Percentiles rank a stretch among this genome's conserved stretches.
phyloP scores from a whole-genome alignment of 192 early-diverging fungal genomes.

The Coemansia sp. region DNA sequence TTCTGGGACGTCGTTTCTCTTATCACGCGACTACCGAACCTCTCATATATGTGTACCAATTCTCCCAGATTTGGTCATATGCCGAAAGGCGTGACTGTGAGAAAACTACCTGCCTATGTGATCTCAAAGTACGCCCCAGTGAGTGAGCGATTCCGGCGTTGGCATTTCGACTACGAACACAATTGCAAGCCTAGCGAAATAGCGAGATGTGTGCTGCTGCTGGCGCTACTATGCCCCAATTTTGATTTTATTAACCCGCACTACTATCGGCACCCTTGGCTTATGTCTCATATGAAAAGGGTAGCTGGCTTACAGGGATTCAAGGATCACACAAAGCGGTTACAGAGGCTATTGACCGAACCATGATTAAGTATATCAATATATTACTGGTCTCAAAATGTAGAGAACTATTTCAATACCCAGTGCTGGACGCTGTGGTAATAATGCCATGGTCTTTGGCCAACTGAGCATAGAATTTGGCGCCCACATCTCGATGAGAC shows the following conservation, averaged over 20 bases:
- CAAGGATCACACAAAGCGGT: neutral
- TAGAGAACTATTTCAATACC: neutral
- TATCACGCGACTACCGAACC: neutral
- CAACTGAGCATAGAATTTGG: constrained; percentile 23
- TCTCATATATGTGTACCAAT: neutral
- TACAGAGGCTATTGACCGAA: neutral
- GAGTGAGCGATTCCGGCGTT: neutral
- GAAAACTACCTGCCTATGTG: neutral
- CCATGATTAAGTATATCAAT: neutral
- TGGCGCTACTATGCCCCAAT: neutral
- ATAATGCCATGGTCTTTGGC: constrained; percentile 20
- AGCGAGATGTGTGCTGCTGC: neutral
- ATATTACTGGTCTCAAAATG: neutral
- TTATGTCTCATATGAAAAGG: neutral
- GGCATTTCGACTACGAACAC: neutral
- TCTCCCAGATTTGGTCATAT: neutral
- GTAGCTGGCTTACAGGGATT: neutral
- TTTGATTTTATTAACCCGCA: neutral
- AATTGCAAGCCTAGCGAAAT: neutral
- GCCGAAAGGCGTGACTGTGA: neutral
- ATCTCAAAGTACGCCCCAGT: neutral
- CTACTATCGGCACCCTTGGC: neutral
- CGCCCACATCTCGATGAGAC: constrained; percentile 38
- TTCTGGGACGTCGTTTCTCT: neutral
- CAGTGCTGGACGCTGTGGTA: neutral